Percentiles rank a stretch among this genome's conserved stretches.
Evolutionary conservation across 306 rosid genomes (phyloP).

Genomic region (Vachellia collinsii): DNA sequence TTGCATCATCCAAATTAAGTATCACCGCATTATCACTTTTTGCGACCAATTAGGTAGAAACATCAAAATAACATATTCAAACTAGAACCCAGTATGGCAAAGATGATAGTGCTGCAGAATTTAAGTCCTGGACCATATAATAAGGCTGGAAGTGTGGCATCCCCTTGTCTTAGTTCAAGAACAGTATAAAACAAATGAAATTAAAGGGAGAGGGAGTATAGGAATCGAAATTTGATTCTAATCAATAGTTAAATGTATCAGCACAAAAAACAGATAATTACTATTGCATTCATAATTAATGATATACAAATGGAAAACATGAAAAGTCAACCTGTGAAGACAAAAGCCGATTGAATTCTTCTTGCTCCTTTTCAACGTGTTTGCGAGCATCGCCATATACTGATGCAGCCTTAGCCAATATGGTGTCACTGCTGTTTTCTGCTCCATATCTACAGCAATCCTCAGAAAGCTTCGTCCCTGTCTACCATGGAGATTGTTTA

Average conservation of each 20-base stretch:
- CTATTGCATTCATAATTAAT: constrained; percentile 30
- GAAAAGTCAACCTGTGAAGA: constrained; percentile 74
- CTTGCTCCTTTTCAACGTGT: constrained; percentile 97
- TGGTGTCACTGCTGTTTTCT: constrained; percentile 70
- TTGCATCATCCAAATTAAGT: constrained; percentile 6
- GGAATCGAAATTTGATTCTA: neutral
- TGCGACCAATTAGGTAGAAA: neutral
- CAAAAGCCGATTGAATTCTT: constrained; percentile 74
- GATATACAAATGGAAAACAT: constrained; percentile 28
- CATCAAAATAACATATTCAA: constrained; percentile 21
- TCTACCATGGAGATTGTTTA: constrained; percentile 54
- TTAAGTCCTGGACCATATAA: neutral
- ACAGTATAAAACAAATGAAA: neutral
- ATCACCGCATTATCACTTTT: constrained; percentile 10
- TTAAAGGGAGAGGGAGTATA: neutral
- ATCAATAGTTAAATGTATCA: neutral
- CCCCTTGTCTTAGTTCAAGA: neutral
- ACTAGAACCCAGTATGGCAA: constrained; percentile 6
- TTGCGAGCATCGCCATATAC: constrained; percentile 93
- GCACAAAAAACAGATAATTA: neutral
- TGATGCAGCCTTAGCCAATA: constrained; percentile 93
- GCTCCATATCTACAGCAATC: constrained; percentile 98
- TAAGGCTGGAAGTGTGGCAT: neutral
- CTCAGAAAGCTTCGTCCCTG: constrained; percentile 97
- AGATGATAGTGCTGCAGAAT: neutral